Evolutionary conservation across 345 rosid genomes (phyloP), one percentile per base, ranked within the genome.

Genomic region (Brassica cretica): DNA sequence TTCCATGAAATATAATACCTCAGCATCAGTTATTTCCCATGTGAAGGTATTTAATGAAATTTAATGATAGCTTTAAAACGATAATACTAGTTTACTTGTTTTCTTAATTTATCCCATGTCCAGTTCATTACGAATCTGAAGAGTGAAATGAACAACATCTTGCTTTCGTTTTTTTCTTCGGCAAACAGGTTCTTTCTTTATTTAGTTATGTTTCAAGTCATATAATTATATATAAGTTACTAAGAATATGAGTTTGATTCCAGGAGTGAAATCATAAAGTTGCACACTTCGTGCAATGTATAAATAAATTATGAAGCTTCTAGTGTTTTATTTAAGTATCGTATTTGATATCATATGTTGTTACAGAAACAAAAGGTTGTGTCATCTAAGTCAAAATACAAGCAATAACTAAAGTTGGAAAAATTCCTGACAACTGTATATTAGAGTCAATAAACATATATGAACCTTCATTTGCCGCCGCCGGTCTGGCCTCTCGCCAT

Each of bases 1-100:
- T 72, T 66, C 66, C 59, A 66, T 32, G 58, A 65, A 58, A 72
- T 65, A 71, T 72, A 27, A 78, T 72, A 78, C 53, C 63, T 78
- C 77, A 78, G 30, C 81, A 72, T 67, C 24, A 60, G 77, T 72
- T 72, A 44, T 71, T 41, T 70, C 44, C 72, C 83, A 80, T 80
- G 78, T 80, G 79, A 75, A 75, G 72, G 32, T 74, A 63, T 74
- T 80, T 46, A 80, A 61, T 80, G 71, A 18, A 70, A 72, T 68
- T 79, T 69, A 74, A 67, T 74, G 70, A 21, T 75, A 64, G 55
- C 69, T 51, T 51, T 64, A 53, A 60, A 53, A 51, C 11, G 81
- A 73, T 67, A 32, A 16, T 29, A 32, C 10, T 29, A 18, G 62
- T 76, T 44, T 76, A 49, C 37, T 21, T 62, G 19, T 63, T 69